Evolutionary conservation across 129 eudicot genomes (phyloP), one percentile per base, ranked within the genome.

Genomic region (Lonicera japonica): DNA sequence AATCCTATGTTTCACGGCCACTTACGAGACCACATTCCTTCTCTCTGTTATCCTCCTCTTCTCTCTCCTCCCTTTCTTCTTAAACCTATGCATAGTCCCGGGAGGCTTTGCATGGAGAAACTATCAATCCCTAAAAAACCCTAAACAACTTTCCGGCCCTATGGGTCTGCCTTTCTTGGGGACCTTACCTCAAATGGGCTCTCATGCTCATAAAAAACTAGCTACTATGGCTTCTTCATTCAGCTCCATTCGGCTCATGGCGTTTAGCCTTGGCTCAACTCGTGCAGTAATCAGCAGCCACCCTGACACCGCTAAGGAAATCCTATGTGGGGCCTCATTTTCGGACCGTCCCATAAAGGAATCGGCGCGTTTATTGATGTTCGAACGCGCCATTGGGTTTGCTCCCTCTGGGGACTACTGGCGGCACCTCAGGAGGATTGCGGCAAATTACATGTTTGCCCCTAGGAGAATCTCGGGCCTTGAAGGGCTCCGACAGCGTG

Each of bases 41-140:
- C 75, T 85, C 58, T 21, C 79, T 39, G 46, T 67, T 21, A 46
- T 77, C 39, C 72, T 77, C 54, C 43, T 75, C 57, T 8, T 77
- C 48, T 68, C 77, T 61, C 58, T 80, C 54, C 24, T 73, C 19
- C 75, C 80, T 8, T 68, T 73, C 16, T 36, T 82, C 25, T 69
- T 80, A 16, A 78, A 73, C 66, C 36, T 66, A 14, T 80, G 84
- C 76, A 21, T 85, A 21, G 70, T 75, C 59, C 89, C 89, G 0
- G 95, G 95, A 23, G 96, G 96, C 38, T 85, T 80, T 67, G 96
- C 96, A 75, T 89, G 97, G 97, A 73, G 83, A 78, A 76, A 75
- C 12, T 52, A 64, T 47, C 73, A 72, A 39, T 3, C 54, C 25
- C 68, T 18, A 64, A 82, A 75, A 68, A 82, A 73, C 78, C 71